These are phyloP conservation scores for Cyathus striatus DNA, from an alignment of 768 basidiomycete genomes.

Conservation along the genomic window DNA sequence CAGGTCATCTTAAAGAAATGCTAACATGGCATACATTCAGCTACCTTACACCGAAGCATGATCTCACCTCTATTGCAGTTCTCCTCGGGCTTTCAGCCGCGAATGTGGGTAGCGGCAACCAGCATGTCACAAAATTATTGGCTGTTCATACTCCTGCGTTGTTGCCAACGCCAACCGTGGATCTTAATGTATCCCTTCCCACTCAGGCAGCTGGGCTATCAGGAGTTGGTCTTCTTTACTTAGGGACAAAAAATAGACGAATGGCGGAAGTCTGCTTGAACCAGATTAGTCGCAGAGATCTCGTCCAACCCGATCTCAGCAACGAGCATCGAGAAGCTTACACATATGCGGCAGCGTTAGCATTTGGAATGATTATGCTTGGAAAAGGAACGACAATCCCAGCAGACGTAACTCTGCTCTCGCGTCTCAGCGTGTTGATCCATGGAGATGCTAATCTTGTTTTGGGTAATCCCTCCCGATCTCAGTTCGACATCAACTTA, in stretches of 20 bases:
- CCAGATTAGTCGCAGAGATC: constrained; percentile 75
- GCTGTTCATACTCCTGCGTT: constrained; percentile 93
- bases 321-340: constrained; percentile 92
- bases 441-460: constrained; percentile 60
- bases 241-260: constrained; percentile 80
- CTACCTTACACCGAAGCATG: constrained; percentile 94
- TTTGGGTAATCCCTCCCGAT: constrained; percentile 25
- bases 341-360: constrained; percentile 80
- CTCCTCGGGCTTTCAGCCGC: constrained; percentile 92
- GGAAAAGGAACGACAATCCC: constrained; percentile 78
- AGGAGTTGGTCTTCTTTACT: constrained; percentile 85
- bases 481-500: constrained; percentile 77
- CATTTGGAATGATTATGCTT: constrained; percentile 96
- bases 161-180: constrained; percentile 80
- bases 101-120: constrained; percentile 79
- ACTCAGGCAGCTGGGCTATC: constrained; percentile 87
- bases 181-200: constrained; percentile 85
- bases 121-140: constrained; percentile 85
- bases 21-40: constrained; percentile 93
- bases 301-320: constrained; percentile 77
- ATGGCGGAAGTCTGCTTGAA: constrained; percentile 91
- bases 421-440: constrained; percentile 67
- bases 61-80: constrained; percentile 89
- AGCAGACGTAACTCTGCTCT: constrained; percentile 67
- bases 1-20: constrained; percentile 86